Conservation (phyloP, 495 filamentous ascomycete genomes). For the Rhizodiscina lignyota region DNA sequence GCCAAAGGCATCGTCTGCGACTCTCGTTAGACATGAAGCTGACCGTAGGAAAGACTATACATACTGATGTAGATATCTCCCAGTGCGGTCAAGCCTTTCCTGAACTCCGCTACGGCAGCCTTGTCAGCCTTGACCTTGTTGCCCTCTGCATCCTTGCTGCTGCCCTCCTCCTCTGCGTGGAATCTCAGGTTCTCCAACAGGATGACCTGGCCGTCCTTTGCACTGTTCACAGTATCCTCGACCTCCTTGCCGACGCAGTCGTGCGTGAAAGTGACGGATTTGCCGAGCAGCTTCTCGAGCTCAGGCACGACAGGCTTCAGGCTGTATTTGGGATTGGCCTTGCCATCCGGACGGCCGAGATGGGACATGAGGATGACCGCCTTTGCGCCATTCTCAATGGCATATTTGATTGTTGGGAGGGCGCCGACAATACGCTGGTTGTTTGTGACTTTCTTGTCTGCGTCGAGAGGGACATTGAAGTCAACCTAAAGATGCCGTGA, state of each 20-base stretch:
- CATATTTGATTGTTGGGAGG: constrained; percentile 95
- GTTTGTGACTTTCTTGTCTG: constrained; percentile 86
- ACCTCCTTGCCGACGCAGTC: constrained; percentile 84
- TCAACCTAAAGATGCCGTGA: constrained; percentile 50
- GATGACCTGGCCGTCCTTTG: constrained; percentile 67
- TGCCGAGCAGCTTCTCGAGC: constrained; percentile 77
- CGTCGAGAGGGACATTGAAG: constrained; percentile 97
- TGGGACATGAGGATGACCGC: constrained; percentile 97
- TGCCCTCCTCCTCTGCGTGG: constrained; percentile 95
- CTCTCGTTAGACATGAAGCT: constrained; percentile 2
- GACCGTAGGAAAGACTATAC: constrained; percentile 16
- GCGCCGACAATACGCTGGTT: constrained; percentile 96
- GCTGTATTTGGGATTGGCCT: constrained; percentile 80
- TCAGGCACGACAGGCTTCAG: constrained; percentile 83
- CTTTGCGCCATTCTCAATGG: constrained; percentile 85
- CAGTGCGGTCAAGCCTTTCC: constrained; percentile 83
- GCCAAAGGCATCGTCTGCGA: constrained; percentile 90
- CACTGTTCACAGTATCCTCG: constrained; percentile 77
- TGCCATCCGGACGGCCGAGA: constrained; percentile 86
- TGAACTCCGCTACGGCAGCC: constrained; percentile 78
- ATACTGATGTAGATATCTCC: constrained; percentile 95
- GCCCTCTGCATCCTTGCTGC: constrained; percentile 74
- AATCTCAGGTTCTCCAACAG: constrained; percentile 96
- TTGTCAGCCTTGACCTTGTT: constrained; percentile 98
- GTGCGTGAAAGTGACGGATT: constrained; percentile 66